Percentiles rank a stretch among this genome's conserved stretches.
Conservation (phyloP, 768 basidiomycete species). For the Pulveroboletus frians region DNA sequence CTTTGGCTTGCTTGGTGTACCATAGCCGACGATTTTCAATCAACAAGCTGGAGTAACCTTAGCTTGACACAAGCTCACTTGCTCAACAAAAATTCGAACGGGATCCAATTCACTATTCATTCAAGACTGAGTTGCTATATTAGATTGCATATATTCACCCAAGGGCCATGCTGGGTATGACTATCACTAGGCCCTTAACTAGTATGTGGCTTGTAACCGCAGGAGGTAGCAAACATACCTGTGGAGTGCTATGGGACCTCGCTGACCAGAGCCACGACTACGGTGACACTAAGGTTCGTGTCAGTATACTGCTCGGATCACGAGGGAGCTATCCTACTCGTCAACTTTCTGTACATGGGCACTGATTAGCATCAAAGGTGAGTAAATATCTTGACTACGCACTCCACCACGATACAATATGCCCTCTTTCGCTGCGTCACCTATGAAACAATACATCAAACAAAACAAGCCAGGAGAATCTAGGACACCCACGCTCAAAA, state of each 20-base stretch:
- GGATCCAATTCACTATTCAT: too few relatives aligned
- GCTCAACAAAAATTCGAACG: neutral
- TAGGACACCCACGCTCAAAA: conserved; percentile 55
- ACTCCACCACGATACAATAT: conserved; percentile 70
- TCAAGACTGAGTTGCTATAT: neutral
- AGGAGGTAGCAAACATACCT: neutral
- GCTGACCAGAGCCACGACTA: conserved; percentile 61
- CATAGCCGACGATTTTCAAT: conserved; percentile 21
- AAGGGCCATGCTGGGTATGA: neutral
- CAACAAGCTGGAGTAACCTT: conserved; percentile 6
- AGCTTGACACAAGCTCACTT: neutral
- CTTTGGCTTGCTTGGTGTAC: conserved; percentile 24
- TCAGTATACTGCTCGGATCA: conserved; percentile 7
- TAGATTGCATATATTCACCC: neutral
- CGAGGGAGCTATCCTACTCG: conserved; percentile 49
- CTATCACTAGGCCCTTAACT: neutral
- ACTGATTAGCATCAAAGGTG: conserved; percentile 4
- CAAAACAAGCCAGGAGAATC: conserved; percentile 1
- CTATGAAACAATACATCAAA: conserved; percentile 29
- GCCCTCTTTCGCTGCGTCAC: conserved; percentile 60
- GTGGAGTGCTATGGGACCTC: conserved; percentile 46
- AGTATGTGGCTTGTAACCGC: neutral
- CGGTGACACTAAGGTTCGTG: conserved; percentile 51
- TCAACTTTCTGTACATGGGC: conserved; percentile 58
- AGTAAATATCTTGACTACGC: conserved; percentile 32